These are phyloP conservation scores for Calonectria leucothoes DNA, from an alignment of 2,329 filamentous ascomycete genomes.

Conservation along the genomic window DNA sequence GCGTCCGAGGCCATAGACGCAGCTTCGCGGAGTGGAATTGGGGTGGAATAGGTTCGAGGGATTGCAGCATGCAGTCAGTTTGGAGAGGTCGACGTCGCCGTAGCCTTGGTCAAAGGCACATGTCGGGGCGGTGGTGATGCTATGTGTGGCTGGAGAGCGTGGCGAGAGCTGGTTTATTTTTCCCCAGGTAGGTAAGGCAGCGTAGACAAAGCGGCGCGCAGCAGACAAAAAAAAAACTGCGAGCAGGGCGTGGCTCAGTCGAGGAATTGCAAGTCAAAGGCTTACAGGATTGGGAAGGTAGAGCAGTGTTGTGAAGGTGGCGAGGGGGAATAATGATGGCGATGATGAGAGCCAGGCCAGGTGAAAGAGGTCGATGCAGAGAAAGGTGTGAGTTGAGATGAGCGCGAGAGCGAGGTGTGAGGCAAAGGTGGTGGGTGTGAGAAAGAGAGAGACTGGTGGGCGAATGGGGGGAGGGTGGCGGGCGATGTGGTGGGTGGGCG, in stretches of 20 bases:
- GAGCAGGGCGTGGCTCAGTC: slow-evolving; percentile 39
- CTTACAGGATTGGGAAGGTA: slow-evolving; percentile 24
- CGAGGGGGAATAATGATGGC: slow-evolving; percentile 14
- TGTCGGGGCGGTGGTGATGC: slow-evolving; percentile 49
- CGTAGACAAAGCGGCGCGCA: slow-evolving; percentile 29
- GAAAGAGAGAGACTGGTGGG: slow-evolving; percentile 20
- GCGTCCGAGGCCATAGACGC: slow-evolving; percentile 66
- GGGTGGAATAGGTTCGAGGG: slow-evolving; percentile 20
- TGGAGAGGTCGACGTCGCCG: slow-evolving; percentile 36
- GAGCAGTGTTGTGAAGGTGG: slow-evolving; percentile 26
- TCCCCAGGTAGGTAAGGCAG: slow-evolving; percentile 33
- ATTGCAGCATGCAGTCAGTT: slow-evolving; percentile 38
- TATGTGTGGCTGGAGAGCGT: slow-evolving; percentile 58
- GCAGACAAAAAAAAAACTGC: slow-evolving; percentile 35
- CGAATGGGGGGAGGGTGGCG: slow-evolving; percentile 23
- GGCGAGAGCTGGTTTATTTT: slow-evolving; percentile 54
- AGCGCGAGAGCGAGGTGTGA: slow-evolving; percentile 21
- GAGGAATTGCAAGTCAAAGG: slow-evolving; percentile 38
- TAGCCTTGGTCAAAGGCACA: slow-evolving; percentile 46
- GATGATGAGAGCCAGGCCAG: slow-evolving; percentile 17
- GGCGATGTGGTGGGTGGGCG: slow-evolving; percentile 14
- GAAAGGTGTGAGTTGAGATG: slow-evolving; percentile 20
- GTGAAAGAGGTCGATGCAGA: slow-evolving; percentile 16
- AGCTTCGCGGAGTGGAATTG: slow-evolving; percentile 36
- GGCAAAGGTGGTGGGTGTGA: slow-evolving; percentile 22